A percentile compares a stretch with the other conserved stretches of the same genome.
Evolutionary conservation across 2,329 filamentous ascomycete genomes (phyloP).

Genomic region (Paecilomyces sp.): DNA sequence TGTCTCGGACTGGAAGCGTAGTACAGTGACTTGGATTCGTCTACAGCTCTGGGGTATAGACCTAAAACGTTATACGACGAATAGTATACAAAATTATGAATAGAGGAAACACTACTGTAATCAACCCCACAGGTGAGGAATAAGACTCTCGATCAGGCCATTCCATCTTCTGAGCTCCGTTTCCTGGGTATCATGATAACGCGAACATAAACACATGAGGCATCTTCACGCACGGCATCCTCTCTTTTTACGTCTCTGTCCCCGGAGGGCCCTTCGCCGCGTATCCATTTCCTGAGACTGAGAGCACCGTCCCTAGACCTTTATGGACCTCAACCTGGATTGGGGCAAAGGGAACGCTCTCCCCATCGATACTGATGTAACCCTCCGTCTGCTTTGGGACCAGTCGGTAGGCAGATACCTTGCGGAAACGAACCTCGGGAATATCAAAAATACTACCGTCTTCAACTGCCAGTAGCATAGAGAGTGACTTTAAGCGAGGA

Average conservation of each 20-base stretch:
- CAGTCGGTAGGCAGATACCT: slow-evolving; percentile 81
- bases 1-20: not conserved
- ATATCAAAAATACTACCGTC: slow-evolving; percentile 72
- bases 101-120: not conserved
- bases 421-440: slow-evolving; percentile 69
- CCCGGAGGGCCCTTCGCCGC: slow-evolving; percentile 46
- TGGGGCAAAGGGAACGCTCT: slow-evolving; percentile 75
- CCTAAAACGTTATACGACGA: not conserved
- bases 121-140: not conserved
- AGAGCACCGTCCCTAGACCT: slow-evolving; percentile 76
- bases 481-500: slow-evolving; percentile 56
- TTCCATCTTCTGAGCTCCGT: not conserved
- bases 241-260: not conserved
- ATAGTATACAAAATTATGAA: not conserved
- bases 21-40: not conserved
- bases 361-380: slow-evolving; percentile 91
- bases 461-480: slow-evolving; percentile 65
- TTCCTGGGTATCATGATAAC: not conserved
- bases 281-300: slow-evolving; percentile 63
- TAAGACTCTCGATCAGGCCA: too few species aligned
- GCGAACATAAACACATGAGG: not conserved
- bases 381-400: slow-evolving; percentile 66
- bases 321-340: slow-evolving; percentile 88
- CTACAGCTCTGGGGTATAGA: not conserved
- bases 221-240: not conserved